Base-by-base conservation (phyloP, 495 filamentous ascomycete species). In the Clavariopsis aquatica region DNA sequence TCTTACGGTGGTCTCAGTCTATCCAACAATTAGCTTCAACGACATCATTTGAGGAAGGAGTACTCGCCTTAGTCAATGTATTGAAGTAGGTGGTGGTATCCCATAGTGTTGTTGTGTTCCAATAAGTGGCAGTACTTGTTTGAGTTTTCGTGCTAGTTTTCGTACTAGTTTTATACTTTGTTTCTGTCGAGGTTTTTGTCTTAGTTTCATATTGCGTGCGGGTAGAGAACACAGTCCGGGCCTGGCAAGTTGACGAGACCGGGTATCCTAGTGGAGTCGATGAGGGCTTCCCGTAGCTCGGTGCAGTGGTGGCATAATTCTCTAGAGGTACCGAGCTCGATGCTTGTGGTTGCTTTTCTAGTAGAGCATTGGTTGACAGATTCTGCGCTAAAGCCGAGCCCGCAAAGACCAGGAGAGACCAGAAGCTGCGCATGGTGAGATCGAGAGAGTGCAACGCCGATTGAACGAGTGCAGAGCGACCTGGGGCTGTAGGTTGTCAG, bases 371-470 rank as follows among this genome's bases (percentile, higher is more conserved):
- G 31, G 19, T 41, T 22, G 61, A 64, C 8, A 45, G 13, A 57
- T 62, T 52, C 26, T 57, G 49, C 24, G 57, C 52, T 5, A 36
- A 49, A 2, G 27, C 67, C 1, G 62, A 27, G 22, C 51, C 34
- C 29, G 45, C 52, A 45, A 65, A 51, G 57, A 62, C 62, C 43
- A 65, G 52, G 20, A 69, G 22, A 15, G 61, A 29, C 57, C 24
- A 62, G 49, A 65, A 20, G 43, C 52, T 49, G 17, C 51, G 62
- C 67, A 69, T 69, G 15, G 34, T 69, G 62, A 26, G 43, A 69
- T 56, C 57, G 67, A 61, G 31, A 38, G 67, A 62, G 47, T 51
- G 62, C 67, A 38, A 45, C 23, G 41, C 62, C 57, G 29, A 51
- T 49, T 65, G 52, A 62, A 69, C 60, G 60, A 69, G 24, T 51